Evolutionary conservation across 768 basidiomycete genomes (phyloP), one percentile per base, ranked within the genome.

Genomic region (Tephrocybe rancida): DNA sequence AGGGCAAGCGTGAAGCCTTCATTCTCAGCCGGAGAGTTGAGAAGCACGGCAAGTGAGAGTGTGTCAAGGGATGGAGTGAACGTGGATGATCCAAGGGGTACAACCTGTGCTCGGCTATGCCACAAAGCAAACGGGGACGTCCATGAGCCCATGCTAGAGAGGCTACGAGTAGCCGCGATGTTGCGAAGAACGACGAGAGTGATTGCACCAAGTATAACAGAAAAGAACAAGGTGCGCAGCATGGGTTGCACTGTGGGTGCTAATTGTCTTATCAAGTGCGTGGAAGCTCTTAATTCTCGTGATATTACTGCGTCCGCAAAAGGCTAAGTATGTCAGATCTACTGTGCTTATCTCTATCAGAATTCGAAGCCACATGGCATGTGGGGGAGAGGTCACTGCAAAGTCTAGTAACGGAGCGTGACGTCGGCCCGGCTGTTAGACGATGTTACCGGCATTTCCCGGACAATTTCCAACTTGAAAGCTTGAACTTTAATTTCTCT

Each of bases 1-100:
- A 76, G 48, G 5, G 73, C 70, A 24, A 75, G 62, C 0, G 70
- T 69, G 48, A 76, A 71, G 9, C 72, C 73, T 41, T 70, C 65
- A 14, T 61, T 62, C 44, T 73, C 72, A 5, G 65, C 65, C n/a
- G 55, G 70, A 2, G 65, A 59, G 54, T 71, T 75, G 13, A 68
- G 61, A 9, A 74, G 65, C 4, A 73, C 67, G 0, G 64, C 67
- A 11, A 75, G 58, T 24, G 57, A 52, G n/a, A 37, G 35, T 8
- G 35, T 16, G 35, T 37, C 35, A 16, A 60, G 65, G 8, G 62
- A 62, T 6, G 71, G 73, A 22, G 18, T 41, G 13, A 41, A 41
- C 6, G 39, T 41, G 39, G 39, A 16, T 37, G 13, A 30, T 30
- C 7, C 29, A 30, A 6, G 29, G 13, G 29, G 13, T 30, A 30